Percentiles rank a stretch among this genome's conserved stretches.
phyloP scores from a whole-genome alignment of 257 asterid species.

The Solanum pennellii region DNA sequence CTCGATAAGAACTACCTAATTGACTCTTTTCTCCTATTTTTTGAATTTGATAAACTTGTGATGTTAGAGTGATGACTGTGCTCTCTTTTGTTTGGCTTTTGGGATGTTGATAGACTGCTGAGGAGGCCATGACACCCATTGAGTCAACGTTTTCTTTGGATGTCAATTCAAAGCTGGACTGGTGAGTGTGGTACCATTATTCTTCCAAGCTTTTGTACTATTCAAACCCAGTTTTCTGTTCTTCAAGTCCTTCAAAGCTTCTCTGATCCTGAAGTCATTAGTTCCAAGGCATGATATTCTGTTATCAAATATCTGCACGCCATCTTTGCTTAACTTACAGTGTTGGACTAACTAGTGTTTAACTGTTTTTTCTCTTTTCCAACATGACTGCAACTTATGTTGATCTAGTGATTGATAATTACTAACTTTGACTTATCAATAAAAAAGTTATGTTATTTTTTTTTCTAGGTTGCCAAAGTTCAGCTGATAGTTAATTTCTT shows the following conservation, averaged over 20 bases:
- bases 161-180: constrained; percentile 89
- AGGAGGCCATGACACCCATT: constrained; percentile 97
- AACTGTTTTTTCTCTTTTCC: not conserved
- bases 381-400: not conserved
- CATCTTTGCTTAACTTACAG: not conserved
- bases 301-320: not conserved
- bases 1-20: not conserved
- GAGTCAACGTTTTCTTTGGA: constrained; percentile 96
- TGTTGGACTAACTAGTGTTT: not conserved
- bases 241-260: not conserved
- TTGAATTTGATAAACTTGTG: not conserved
- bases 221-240: no score
- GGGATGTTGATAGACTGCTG: constrained; percentile 68
- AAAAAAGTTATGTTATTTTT: not conserved
- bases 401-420: not conserved
- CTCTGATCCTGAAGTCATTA: not conserved
- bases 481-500: not conserved
- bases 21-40: not conserved
- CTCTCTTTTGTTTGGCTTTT: not conserved
- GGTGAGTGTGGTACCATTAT: constrained; percentile 31
- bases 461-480: not conserved
- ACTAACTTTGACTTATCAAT: not conserved
- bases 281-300: not conserved
- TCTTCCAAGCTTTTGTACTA: not conserved
- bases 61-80: not conserved